Percentiles rank a stretch among this genome's conserved stretches.
phyloP scores from a whole-genome alignment of 148 eudicot species.

The Gaultheria prostrata region DNA sequence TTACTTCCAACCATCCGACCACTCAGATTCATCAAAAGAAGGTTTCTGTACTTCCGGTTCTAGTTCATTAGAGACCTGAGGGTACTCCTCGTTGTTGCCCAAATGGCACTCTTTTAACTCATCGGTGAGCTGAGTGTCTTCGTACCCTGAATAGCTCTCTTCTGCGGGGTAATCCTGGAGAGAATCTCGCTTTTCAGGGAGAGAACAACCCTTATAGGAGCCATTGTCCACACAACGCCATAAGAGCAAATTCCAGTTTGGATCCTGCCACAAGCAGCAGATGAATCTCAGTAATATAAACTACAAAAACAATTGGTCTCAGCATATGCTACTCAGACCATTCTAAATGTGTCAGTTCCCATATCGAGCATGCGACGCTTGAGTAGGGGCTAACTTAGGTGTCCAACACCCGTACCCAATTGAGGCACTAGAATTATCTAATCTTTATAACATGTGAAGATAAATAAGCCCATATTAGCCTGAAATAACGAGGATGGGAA shows the following conservation, averaged over 20 bases:
- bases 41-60: conserved; percentile 19
- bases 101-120: conserved; percentile 6
- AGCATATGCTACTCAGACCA: not conserved
- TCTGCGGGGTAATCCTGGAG: conserved; percentile 22
- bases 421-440: not conserved
- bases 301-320: not conserved
- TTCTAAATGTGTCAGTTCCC: not conserved
- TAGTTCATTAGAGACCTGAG: not conserved
- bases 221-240: conserved; percentile 74
- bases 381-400: not conserved
- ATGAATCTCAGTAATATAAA: conserved; percentile 13
- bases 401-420: not conserved
- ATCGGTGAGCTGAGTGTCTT: conserved; percentile 6
- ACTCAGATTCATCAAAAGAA: conserved; percentile 40
- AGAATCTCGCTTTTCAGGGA: conserved; percentile 49
- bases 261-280: conserved; percentile 52
- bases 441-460: not conserved
- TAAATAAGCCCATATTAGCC: not conserved
- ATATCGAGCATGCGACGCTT: not conserved
- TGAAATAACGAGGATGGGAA: not conserved
- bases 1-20: conserved; percentile 66
- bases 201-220: conserved; percentile 81
- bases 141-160: conserved; percentile 13
- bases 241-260: conserved; percentile 64
- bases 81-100: not conserved